A percentile compares a stretch with the other conserved stretches of the same genome.
These are phyloP conservation scores for Zoysia japonica DNA, from an alignment of 176 grass and related monocot genomes.

Conservation along the genomic window DNA sequence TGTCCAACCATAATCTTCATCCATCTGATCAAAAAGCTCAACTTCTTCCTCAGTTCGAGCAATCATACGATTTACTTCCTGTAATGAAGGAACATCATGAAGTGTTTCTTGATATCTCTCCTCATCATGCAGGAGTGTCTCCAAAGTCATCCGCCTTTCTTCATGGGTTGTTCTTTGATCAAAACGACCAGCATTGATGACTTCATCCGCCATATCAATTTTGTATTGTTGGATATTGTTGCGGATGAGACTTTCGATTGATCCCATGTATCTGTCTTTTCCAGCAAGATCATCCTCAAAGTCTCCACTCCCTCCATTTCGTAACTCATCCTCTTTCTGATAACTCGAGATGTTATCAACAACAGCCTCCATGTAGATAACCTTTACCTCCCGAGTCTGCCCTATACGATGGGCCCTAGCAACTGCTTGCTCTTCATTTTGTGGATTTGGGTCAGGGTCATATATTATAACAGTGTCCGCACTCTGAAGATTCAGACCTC, in stretches of 20 bases:
- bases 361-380: slow-evolving; percentile 98
- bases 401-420: slow-evolving; percentile 99
- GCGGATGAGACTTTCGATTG: slow-evolving; percentile 97
- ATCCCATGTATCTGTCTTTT: slow-evolving; percentile 89
- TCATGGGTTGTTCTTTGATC: slow-evolving; percentile 99
- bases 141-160: slow-evolving; percentile 92
- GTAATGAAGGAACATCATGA: slow-evolving; percentile 97
- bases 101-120: slow-evolving; percentile 94
- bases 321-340: slow-evolving; percentile 98
- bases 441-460: slow-evolving; percentile 96
- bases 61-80: slow-evolving; percentile 99
- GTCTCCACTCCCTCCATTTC: slow-evolving; percentile 72
- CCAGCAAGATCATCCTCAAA: slow-evolving; percentile 95
- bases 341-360: slow-evolving; percentile 96
- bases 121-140: slow-evolving; percentile 94
- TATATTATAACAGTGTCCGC: slow-evolving; percentile 99
- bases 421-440: slow-evolving; percentile 98
- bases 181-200: slow-evolving; percentile 99
- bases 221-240: slow-evolving; percentile 99
- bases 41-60: slow-evolving; percentile 84
- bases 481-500: slow-evolving; percentile 98
- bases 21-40: slow-evolving; percentile 99
- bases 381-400: slow-evolving; percentile 97
- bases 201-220: slow-evolving; percentile 99
- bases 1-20: slow-evolving; percentile 97